Evolutionary conservation across 2,329 filamentous ascomycete genomes (phyloP), one percentile per base, ranked within the genome.

Genomic region (Exophiala xenobiotica): DNA sequence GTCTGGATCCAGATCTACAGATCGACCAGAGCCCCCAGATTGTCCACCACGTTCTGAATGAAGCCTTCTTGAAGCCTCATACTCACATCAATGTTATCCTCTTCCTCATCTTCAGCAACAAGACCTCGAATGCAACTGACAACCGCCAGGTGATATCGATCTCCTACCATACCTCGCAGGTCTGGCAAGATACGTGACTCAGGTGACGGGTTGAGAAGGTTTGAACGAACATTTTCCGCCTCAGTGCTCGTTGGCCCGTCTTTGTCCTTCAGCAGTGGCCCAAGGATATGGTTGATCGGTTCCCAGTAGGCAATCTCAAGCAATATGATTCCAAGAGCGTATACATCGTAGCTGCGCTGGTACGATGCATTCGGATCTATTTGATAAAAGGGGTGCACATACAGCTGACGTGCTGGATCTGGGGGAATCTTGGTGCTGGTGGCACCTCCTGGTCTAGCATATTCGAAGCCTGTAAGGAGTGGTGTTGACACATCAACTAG

Each of bases 391-490:
- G 76, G 78, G 47, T 80, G 78, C 0, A 77, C 71, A 60, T 80
- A 81, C 6, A 80, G 60, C 47, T 79, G 74, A 23, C 24, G 19
- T 16, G 20, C 14, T 16, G 41, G 4, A 22, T 29, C 23, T 12
- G 41, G 41, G n/a, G 41, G 41, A 22, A 44, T 27, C 42, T 74
- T 68, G 75, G 74, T 2, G 71, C 70, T 42, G 31, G 29, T 38
- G n/a, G 29, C 51, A 44, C 77, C 74, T 2, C 74, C 76, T 1
- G 77, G 78, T 3, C 78, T 73, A 2, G 74, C 74, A 57, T 78
- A 80, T 54, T 80, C 78, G 63, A 81, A 81, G 26, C 78, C 78
- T 1, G 72, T 76, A 33, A 81, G 67, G 53, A 70, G 75, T 0
- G 76, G 76, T 8, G 51, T 35, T 40, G 35, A 11, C 24, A 6